Percentiles rank a stretch among this genome's conserved stretches.
Evolutionary conservation across 73 alveolate genomes (phyloP).

Genomic region (Blepharisma japonicum): DNA sequence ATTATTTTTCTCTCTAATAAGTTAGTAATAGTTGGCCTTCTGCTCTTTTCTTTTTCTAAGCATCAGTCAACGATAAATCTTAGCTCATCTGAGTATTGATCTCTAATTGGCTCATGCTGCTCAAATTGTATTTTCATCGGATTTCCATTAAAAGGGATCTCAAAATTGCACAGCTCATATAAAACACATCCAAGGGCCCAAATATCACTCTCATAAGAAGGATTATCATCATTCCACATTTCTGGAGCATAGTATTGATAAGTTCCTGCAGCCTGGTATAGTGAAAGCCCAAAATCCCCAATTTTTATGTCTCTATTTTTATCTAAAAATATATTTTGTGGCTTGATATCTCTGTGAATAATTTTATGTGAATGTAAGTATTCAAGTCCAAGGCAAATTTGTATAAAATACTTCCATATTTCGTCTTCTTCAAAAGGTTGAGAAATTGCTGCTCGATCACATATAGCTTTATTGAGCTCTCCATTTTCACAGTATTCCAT

Average conservation of each 20-base stretch:
- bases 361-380: slow-evolving; percentile 79
- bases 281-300: slow-evolving; percentile 89
- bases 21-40: too few species aligned
- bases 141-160: slow-evolving; percentile 95
- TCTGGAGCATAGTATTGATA: slow-evolving; percentile 97
- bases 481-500: slow-evolving; percentile 98
- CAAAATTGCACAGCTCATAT: slow-evolving; percentile 96
- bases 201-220: slow-evolving; percentile 72
- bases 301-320: slow-evolving; percentile 58
- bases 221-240: slow-evolving; percentile 85
- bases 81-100: slow-evolving; percentile 71
- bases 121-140: slow-evolving; percentile 93
- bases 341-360: slow-evolving; percentile 85
- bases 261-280: too few species aligned
- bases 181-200: slow-evolving; percentile 95
- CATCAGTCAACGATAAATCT: slow-evolving; percentile 74
- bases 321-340: slow-evolving; percentile 65
- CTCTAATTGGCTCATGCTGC: slow-evolving; percentile 81
- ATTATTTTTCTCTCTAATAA: too few species aligned
- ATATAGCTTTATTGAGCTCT: slow-evolving; percentile 64
- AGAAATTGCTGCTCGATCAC: too few species aligned
- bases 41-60: slow-evolving; percentile 78
- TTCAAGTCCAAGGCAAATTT: slow-evolving; percentile 70
- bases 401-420: slow-evolving; percentile 84
- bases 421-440: slow-evolving; percentile 65